Base-by-base conservation (phyloP, 2,329 filamentous ascomycete species). In the Zymoseptoria tritici region DNA sequence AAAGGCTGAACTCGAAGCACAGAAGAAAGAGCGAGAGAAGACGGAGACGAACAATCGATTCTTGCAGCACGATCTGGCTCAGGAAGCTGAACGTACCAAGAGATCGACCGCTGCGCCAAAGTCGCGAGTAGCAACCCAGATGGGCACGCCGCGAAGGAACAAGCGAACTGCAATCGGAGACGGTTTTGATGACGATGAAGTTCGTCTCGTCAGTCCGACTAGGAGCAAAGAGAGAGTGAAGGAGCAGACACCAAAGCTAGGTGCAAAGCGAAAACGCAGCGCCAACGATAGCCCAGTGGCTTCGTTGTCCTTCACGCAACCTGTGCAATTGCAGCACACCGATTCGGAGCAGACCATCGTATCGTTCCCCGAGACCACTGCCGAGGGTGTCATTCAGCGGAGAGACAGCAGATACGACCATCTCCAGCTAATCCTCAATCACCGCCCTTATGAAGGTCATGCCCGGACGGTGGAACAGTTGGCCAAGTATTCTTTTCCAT, bases 121-220 rank as follows among this genome's bases (percentile, higher is more conserved):
- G 51, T 22, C 64, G 4, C 20, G 31, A 42, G 29, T 53, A 3
- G 49, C 49, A 8, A 68, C 62, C 13, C 64, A 64, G 51, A 60
- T 56, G 52, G 64, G 62, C 11, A 71, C 70, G n/a, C 70, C 69
- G 26, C 60, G 62, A 31, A 71, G 67, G 60, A 60, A 51, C 52
- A 68, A 66, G 55, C 62, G 64, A 50, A 61, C 63, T 6, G 66
- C 56, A 8, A 58, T 65, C 9, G 82, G 87, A 1, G 90, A 94
- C 73, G 90, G 90, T 0, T 94, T 94, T 67, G 88, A 92, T 61
- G 85, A 90, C 61, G 79, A 81, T 58, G 83, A 87, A 67, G 78
- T 86, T 9, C 64, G 60, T 9, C 52, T 66, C 55, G 57, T 66
- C 42, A 72, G 69, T 57, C 71, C 70, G 13, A 72, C 67, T 62